These are phyloP conservation scores for Zasmidium citrigriseum DNA, from an alignment of 2,329 filamentous ascomycete genomes.

Conservation along the genomic window DNA sequence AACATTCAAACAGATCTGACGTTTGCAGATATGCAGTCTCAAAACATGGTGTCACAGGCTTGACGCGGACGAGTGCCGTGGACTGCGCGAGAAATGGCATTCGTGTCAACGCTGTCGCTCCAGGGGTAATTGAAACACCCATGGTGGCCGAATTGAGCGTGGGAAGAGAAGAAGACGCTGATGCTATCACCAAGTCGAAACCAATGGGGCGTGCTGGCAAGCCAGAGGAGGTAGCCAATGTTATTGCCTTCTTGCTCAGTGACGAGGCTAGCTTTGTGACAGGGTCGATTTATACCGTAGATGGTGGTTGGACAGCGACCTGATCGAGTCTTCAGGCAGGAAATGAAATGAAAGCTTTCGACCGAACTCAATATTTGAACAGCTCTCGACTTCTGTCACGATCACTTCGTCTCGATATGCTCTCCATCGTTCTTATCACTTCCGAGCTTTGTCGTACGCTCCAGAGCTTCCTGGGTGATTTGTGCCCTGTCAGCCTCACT, in stretches of 20 bases:
- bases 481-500: slow-evolving; percentile 23
- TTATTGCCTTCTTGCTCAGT: slow-evolving; percentile 50
- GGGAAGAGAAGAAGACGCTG: neutral
- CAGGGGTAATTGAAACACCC: slow-evolving; percentile 34
- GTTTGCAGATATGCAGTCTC: slow-evolving; percentile 3
- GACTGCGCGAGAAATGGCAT: slow-evolving; percentile 21
- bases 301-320: slow-evolving; percentile 38
- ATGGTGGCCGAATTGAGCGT: slow-evolving; percentile 26
- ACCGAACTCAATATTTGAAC: too few relatives aligned
- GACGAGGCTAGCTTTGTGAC: slow-evolving; percentile 50
- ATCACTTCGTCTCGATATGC: too few relatives aligned
- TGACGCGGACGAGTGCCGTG: slow-evolving; percentile 19
- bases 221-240: slow-evolving; percentile 41
- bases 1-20: too few relatives aligned
- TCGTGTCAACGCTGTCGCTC: slow-evolving; percentile 25
- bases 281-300: slow-evolving; percentile 47
- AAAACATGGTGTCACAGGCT: slow-evolving; percentile 23
- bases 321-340: too few relatives aligned
- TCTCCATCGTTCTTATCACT: too few relatives aligned
- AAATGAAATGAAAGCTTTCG: too few relatives aligned
- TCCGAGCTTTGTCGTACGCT: too few relatives aligned
- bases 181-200: neutral
- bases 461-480: slow-evolving; percentile 22
- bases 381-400: too few relatives aligned
- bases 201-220: slow-evolving; percentile 9